phyloP scores from a whole-genome alignment of 306 rosid species.

The Elaeagnus macrophylla region DNA sequence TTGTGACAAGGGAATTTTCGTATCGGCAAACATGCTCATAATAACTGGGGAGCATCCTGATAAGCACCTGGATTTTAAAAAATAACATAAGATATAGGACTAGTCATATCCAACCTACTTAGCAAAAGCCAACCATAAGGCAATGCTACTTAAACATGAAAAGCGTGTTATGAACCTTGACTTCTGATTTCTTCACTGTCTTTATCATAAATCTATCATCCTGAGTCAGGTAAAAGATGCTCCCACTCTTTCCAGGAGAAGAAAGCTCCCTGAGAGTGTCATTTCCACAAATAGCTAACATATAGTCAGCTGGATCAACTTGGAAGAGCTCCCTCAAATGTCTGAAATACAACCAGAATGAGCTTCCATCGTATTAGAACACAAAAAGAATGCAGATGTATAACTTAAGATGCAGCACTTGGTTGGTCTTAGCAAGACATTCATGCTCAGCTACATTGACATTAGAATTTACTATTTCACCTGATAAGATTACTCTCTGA shows the following conservation, averaged over 20 bases:
- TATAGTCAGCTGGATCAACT: constrained; percentile 90
- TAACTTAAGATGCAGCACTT: neutral
- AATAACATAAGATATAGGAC: constrained; percentile 3
- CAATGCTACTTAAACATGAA: neutral
- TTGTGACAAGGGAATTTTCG: constrained; percentile 85
- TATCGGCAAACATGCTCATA: constrained; percentile 51
- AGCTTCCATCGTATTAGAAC: neutral
- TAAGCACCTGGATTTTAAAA: constrained; percentile 56
- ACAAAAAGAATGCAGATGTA: no score
- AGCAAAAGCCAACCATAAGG: neutral
- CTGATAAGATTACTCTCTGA: neutral
- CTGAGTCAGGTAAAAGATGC: constrained; percentile 84
- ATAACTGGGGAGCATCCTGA: constrained; percentile 89
- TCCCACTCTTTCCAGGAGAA: constrained; percentile 96
- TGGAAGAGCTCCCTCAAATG: constrained; percentile 71
- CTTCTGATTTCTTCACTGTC: constrained; percentile 92
- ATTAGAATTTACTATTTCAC: neutral
- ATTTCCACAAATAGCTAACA: constrained; percentile 87
- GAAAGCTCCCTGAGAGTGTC: constrained; percentile 92
- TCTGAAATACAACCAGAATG: constrained; percentile 35
- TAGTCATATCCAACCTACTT: neutral
- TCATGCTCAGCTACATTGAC: neutral
- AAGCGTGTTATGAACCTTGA: constrained; percentile 51
- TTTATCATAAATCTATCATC: constrained; percentile 94
- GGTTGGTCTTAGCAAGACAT: neutral